These are phyloP conservation scores for Styphnolobium japonicum DNA, from an alignment of 306 rosid genomes.

Conservation along the genomic window DNA sequence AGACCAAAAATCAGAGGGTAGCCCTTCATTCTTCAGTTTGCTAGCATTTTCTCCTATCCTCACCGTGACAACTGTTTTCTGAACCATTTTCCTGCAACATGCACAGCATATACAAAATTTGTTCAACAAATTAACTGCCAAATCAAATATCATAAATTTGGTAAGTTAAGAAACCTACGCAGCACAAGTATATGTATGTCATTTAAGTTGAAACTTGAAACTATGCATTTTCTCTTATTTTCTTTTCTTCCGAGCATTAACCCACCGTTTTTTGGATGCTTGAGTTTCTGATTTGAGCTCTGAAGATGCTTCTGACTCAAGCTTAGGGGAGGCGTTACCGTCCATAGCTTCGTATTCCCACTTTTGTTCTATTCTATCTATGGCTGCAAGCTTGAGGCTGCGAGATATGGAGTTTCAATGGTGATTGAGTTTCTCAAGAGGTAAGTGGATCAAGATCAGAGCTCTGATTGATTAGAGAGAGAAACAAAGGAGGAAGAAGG, in stretches of 20 bases:
- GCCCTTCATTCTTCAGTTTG: constrained; percentile 83
- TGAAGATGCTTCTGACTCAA: constrained; percentile 26
- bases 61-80: constrained; percentile 75
- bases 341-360: constrained; percentile 23
- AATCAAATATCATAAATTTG: not conserved
- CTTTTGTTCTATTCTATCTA: not conserved
- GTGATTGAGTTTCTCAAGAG: not conserved
- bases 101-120: constrained; percentile 7
- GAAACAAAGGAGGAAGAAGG: not conserved
- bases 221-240: not conserved
- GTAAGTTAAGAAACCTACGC: not conserved
- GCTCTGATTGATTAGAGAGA: constrained; percentile 34
- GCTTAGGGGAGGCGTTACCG: constrained; percentile 23
- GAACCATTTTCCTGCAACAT: constrained; percentile 55
- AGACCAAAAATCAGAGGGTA: constrained; percentile 90
- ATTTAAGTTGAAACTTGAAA: not conserved
- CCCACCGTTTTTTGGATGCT: constrained; percentile 45
- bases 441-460: constrained; percentile 20
- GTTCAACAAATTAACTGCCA: not conserved
- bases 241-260: not conserved
- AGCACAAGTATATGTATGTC: not conserved
- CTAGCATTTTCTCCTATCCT: constrained; percentile 69
- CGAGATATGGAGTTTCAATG: not conserved
- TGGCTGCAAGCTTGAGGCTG: not conserved
- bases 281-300: constrained; percentile 32